Percentiles rank a stretch among this genome's conserved stretches.
Evolutionary conservation across 352 stramenopile genomes (phyloP).

Genomic region (Aphanomyces euteiches): DNA sequence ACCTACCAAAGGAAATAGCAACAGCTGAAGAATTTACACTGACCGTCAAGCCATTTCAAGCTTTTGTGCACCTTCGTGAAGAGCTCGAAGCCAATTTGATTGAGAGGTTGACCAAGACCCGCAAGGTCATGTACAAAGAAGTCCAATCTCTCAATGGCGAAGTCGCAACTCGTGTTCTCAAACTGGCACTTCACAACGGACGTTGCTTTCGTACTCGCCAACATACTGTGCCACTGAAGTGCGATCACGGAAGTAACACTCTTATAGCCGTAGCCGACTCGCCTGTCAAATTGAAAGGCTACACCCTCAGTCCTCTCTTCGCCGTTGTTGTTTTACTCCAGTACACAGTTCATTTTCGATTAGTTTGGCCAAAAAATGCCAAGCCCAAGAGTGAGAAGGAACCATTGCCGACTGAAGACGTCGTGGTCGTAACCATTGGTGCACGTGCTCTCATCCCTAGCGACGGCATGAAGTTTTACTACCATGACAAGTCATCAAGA

Average conservation of each 20-base stretch:
- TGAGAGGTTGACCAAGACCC: conserved; percentile 56
- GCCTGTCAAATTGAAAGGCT: conserved; percentile 58
- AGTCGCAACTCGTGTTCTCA: conserved; percentile 71
- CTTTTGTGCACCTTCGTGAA: conserved; percentile 65
- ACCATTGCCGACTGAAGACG: conserved; percentile 45
- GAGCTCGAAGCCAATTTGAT: conserved; percentile 67
- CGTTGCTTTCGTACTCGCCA: conserved; percentile 65
- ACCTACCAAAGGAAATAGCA: conserved; percentile 21
- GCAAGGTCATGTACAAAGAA: conserved; percentile 48
- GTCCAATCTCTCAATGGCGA: conserved; percentile 54
- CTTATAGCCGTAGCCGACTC: conserved; percentile 46
- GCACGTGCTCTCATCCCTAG: conserved; percentile 59
- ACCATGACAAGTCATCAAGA: conserved; percentile 41
- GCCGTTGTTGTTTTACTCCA: conserved; percentile 83
- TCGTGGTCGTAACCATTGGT: conserved; percentile 70
- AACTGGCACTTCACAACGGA: conserved; percentile 87
- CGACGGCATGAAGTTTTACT: conserved; percentile 71
- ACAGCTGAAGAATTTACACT: conserved; percentile 56
- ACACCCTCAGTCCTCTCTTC: conserved; percentile 70
- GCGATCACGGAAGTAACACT: conserved; percentile 62
- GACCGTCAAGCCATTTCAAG: conserved; percentile 44
- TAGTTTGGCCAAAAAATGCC: conserved; percentile 55
- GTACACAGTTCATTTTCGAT: conserved; percentile 79
- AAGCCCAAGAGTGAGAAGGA: conserved; percentile 55
- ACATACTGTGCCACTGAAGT: conserved; percentile 65